These are phyloP conservation scores for Ascochyta clinopodiicola DNA, from an alignment of 2,329 filamentous ascomycete species.

Conservation along the genomic window DNA sequence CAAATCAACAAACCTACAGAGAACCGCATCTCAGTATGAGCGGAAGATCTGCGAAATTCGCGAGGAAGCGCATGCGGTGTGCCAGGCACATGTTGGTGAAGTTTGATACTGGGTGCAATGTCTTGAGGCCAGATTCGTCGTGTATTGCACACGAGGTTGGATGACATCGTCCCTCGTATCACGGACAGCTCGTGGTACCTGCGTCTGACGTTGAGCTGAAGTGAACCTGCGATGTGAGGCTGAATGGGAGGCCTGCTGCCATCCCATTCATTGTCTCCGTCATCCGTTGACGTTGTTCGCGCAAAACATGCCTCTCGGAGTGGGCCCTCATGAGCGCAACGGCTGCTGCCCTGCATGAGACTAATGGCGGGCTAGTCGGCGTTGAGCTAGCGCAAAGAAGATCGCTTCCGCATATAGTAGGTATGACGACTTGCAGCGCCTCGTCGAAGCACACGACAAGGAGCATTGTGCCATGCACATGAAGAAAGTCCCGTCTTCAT, in stretches of 20 bases:
- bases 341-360: constrained; percentile 29
- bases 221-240: constrained; percentile 16
- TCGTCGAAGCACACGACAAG: constrained; percentile 11
- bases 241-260: constrained; percentile 14
- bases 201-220: constrained; percentile 16
- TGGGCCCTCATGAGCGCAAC: constrained; percentile 22
- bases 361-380: constrained; percentile 4
- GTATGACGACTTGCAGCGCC: constrained; percentile 26
- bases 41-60: background rate
- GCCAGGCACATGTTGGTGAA: background rate
- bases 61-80: background rate
- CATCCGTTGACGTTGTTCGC: constrained; percentile 28
- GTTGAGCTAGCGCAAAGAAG: background rate
- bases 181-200: constrained; percentile 22
- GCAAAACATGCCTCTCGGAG: constrained; percentile 15
- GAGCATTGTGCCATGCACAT: background rate
- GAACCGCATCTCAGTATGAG: background rate
- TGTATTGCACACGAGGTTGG: background rate
- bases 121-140: background rate
- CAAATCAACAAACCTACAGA: background rate
- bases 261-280: constrained; percentile 12
- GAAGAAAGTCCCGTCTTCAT: constrained; percentile 2
- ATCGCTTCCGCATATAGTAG: constrained; percentile 14
- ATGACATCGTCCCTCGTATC: constrained; percentile 15
- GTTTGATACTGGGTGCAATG: background rate